Conservation (phyloP, 1,284 basidiomycete genomes). For the Tilletia walkeri region DNA sequence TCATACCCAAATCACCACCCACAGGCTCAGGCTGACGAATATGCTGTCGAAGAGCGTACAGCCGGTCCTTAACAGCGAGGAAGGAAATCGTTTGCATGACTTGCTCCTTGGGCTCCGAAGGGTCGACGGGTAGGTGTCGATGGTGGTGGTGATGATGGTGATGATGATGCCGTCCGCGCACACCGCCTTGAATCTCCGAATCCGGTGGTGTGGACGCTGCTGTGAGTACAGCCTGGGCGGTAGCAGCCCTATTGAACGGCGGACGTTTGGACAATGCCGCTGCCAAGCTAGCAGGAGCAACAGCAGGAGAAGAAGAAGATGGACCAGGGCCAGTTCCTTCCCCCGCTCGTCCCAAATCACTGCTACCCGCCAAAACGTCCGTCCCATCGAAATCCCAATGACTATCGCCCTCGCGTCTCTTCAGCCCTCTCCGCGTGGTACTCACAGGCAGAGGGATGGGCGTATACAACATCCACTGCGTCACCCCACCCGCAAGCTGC, state of each 20-base stretch:
- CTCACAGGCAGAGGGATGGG: constrained; percentile 42
- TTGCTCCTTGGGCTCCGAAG: constrained; percentile 7
- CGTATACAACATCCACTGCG: constrained; percentile 51
- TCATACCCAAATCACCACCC: constrained; percentile 45
- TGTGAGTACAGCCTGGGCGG: constrained; percentile 1
- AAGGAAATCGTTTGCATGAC: constrained; percentile 31
- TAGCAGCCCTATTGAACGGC: not conserved
- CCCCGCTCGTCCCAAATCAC: no score
- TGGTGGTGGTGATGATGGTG: constrained; percentile 7
- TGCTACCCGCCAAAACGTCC: not conserved
- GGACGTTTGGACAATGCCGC: not conserved
- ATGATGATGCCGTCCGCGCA: not conserved
- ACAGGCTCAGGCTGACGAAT: constrained; percentile 43
- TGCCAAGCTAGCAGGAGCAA: no score
- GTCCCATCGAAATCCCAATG: constrained; percentile 10
- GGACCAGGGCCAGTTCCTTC: no score
- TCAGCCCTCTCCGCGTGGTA: constrained; percentile 6
- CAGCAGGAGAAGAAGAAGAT: not conserved
- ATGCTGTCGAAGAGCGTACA: constrained; percentile 45
- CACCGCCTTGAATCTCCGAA: not conserved
- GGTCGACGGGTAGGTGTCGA: not conserved
- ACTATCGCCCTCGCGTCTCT: constrained; percentile 6
- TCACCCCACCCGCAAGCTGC: constrained; percentile 50
- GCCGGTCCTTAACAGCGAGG: constrained; percentile 35
- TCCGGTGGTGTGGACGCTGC: constrained; percentile 3